Conservation (phyloP, 2,329 filamentous ascomycete species). For the Neofusicoccum kwambonambiense region DNA sequence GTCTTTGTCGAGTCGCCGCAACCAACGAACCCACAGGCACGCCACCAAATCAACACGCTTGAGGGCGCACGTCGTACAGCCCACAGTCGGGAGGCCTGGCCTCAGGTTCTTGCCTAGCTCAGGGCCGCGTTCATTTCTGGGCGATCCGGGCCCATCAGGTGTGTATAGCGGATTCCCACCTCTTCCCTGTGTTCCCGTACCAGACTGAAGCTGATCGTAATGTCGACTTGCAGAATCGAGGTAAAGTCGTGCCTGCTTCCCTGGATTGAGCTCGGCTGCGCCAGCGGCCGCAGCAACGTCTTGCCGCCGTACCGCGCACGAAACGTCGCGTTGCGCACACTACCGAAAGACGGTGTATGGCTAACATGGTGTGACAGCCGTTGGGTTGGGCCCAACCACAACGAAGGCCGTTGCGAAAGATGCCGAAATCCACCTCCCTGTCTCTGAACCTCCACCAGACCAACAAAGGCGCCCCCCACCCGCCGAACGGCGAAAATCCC, state of each 20-base stretch:
- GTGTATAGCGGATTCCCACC: slow-evolving; percentile 12
- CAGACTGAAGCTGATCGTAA: slow-evolving; percentile 16
- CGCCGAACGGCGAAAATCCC: slow-evolving; percentile 27
- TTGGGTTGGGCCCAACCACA: slow-evolving; percentile 22
- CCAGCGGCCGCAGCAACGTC: slow-evolving; percentile 1
- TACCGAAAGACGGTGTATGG: slow-evolving; percentile 12
- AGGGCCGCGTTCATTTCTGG: slow-evolving; percentile 16
- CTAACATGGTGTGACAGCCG: slow-evolving; percentile 18
- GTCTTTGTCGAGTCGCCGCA: slow-evolving; percentile 15
- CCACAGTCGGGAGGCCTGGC: slow-evolving; percentile 5
- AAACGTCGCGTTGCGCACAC: slow-evolving; percentile 6
- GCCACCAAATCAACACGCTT: slow-evolving; percentile 14
- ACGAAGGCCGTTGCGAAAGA: slow-evolving; percentile 34
- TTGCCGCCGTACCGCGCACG: slow-evolving; percentile 1
- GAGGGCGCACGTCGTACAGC: slow-evolving; percentile 17
- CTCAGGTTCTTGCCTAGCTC: slow-evolving; percentile 16
- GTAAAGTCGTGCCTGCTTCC: slow-evolving; percentile 8
- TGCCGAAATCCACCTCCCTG: slow-evolving; percentile 39
- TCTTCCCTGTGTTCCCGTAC: slow-evolving; percentile 6
- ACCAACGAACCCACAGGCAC: slow-evolving; percentile 16
- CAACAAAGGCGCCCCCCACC: slow-evolving; percentile 26
- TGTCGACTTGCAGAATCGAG: slow-evolving; percentile 18
- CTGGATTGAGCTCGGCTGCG: background rate
- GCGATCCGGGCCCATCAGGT: slow-evolving; percentile 17
- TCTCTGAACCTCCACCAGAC: slow-evolving; percentile 33